These are phyloP conservation scores for Yamadazyma friedrichii DNA, from an alignment of 1,139 yeast species.

Conservation along the genomic window DNA sequence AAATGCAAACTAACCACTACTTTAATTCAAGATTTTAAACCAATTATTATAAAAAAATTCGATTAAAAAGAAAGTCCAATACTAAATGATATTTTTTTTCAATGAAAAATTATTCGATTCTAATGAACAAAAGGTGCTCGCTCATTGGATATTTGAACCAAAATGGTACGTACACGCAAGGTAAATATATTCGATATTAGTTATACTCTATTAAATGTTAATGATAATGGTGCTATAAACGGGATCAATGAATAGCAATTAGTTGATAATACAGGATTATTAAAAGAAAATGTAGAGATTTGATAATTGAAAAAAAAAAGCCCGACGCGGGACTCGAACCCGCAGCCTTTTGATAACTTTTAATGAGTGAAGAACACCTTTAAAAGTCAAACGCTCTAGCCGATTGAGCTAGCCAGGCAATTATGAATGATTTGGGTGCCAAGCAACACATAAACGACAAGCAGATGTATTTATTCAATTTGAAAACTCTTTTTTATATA, in stretches of 20 bases:
- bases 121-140: slow-evolving; percentile 25
- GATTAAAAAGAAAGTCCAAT: slow-evolving; percentile 9
- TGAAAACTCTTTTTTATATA: no score
- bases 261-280: background rate
- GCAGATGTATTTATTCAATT: no score
- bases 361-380: slow-evolving; percentile 1
- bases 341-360: slow-evolving; percentile 17
- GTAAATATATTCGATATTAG: no score
- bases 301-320: slow-evolving; percentile 12
- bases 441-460: no score
- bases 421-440: background rate
- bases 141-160: slow-evolving; percentile 19
- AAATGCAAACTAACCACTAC: slow-evolving; percentile 6
- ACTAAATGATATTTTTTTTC: slow-evolving; percentile 12
- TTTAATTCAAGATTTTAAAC: slow-evolving; percentile 1
- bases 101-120: slow-evolving; percentile 15
- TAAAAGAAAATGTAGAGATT: no score
- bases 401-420: slow-evolving; percentile 23
- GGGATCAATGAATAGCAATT: background rate
- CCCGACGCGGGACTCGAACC: slow-evolving; percentile 20
- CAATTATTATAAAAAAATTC: slow-evolving; percentile 1
- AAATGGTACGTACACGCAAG: slow-evolving; percentile 3
- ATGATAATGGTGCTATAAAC: no score
- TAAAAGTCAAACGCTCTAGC: slow-evolving; percentile 23
- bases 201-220: no score